Evolutionary conservation across 1,139 yeast species (phyloP), one percentile per base, ranked within the genome.

Genomic region (Sugiyamaella castrensis): DNA sequence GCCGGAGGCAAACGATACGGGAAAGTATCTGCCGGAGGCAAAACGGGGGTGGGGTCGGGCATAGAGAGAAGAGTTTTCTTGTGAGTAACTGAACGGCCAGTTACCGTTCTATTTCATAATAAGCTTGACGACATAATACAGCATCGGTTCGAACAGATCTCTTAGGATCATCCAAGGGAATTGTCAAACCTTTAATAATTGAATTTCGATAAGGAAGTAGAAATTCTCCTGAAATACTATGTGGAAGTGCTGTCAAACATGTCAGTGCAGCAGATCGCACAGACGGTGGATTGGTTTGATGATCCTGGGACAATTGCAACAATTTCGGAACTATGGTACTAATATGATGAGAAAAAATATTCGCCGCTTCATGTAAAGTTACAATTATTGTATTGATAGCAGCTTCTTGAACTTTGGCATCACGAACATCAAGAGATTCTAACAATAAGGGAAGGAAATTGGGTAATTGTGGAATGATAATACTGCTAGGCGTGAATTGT

Each of bases 91-190:
- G n/a, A n/a, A n/a, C n/a, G n/a, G n/a, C n/a, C n/a, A n/a, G n/a
- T n/a, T 16, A 2, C 26, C 38, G 33, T 33, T 40, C 72, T 50
- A 77, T 58, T 57, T 85, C 94, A 64, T 71, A 86, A 56, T 80
- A 82, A 2, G 75, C 71, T 63, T 92, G 98, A 61, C 96, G 79
- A 46, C 92, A 80, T 57, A 84, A 87, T 48, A 85, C 82, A 8
- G 91, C 84, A 47, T 80, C 76, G 62, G 81, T 83, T 60, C 98
- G 77, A 1, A 92, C 87, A 5, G 67, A 69, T 65, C 98, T 77
- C 62, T 76, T 83, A 47, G 75, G 77, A 64, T 92, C 97, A 57
- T 87, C 95, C 55, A 92, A 71, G 0, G 77, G 82, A 1, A 60
- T 62, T 1, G 70, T 71, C 46, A 87, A 69, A 8, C 72, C 74